Evolutionary conservation across 2,329 filamentous ascomycete genomes (phyloP).

Genomic region (Cladosporium sp.): DNA sequence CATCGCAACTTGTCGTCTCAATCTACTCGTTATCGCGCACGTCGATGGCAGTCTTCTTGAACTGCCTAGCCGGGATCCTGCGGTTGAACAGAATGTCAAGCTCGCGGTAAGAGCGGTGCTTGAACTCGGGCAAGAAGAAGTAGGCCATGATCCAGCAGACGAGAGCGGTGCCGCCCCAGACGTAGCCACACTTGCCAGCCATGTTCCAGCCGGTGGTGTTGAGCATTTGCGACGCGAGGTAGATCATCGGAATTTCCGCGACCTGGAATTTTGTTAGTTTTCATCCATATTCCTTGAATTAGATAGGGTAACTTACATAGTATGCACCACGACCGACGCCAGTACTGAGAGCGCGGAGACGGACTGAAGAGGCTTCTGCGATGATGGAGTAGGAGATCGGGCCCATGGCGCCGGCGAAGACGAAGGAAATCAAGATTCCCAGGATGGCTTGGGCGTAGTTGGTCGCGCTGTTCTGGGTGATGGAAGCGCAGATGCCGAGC

Average conservation of each 20-base stretch:
- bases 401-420: slow-evolving; percentile 84
- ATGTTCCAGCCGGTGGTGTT: slow-evolving; percentile 86
- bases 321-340: slow-evolving; percentile 74
- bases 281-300: background rate
- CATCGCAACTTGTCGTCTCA: background rate
- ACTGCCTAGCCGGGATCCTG: slow-evolving; percentile 69
- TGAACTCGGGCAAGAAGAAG: slow-evolving; percentile 78
- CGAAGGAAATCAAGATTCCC: slow-evolving; percentile 75
- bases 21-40: slow-evolving; percentile 35
- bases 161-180: slow-evolving; percentile 81
- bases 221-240: slow-evolving; percentile 89
- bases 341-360: slow-evolving; percentile 87
- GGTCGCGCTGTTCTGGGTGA: slow-evolving; percentile 56
- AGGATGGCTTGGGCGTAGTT: slow-evolving; percentile 73
- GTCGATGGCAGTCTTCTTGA: slow-evolving; percentile 52
- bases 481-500: slow-evolving; percentile 76
- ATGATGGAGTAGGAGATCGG: slow-evolving; percentile 90
- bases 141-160: slow-evolving; percentile 80
- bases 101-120: slow-evolving; percentile 79
- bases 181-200: slow-evolving; percentile 84
- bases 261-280: slow-evolving; percentile 57
- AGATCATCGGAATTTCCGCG: slow-evolving; percentile 75
- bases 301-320: background rate
- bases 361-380: slow-evolving; percentile 76
- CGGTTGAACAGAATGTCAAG: slow-evolving; percentile 82